Evolutionary conservation across 2,329 filamentous ascomycete species (phyloP).

Genomic region (Aspergillus texensis): DNA sequence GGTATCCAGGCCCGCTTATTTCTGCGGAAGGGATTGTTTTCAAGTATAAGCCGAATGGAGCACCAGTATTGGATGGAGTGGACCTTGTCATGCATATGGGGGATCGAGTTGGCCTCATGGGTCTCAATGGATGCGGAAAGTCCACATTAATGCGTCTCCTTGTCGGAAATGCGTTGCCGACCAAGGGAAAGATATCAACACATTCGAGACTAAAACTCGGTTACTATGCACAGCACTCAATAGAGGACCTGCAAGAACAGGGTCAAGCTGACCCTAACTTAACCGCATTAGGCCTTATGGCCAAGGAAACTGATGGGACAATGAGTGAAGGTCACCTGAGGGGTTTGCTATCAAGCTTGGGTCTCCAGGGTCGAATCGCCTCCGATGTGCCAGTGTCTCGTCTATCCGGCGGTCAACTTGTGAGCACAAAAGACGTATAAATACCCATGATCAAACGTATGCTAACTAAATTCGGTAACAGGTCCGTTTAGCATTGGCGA

Average conservation of each 20-base stretch:
- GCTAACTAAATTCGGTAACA: constrained; percentile 21
- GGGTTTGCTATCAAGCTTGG: constrained; percentile 67
- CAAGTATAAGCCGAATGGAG: constrained; percentile 56
- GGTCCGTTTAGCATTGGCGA: constrained; percentile 66
- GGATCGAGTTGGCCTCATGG: constrained; percentile 73
- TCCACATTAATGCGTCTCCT: constrained; percentile 75
- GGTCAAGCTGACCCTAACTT: constrained; percentile 56
- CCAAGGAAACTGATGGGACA: constrained; percentile 54
- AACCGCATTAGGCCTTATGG: constrained; percentile 68
- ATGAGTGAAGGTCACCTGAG: constrained; percentile 70
- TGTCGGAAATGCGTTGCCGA: constrained; percentile 61
- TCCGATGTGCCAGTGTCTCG: constrained; percentile 73
- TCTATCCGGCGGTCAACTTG: constrained; percentile 79
- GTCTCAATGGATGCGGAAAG: constrained; percentile 81
- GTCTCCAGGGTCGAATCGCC: constrained; percentile 69
- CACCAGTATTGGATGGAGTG: constrained; percentile 62
- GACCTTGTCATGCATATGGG: constrained; percentile 71
- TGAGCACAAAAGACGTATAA: constrained; percentile 41
- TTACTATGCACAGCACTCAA: constrained; percentile 80
- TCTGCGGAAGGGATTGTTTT: constrained; percentile 71
- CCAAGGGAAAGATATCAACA: constrained; percentile 62
- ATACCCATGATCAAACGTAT: background rate
- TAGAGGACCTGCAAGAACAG: constrained; percentile 66
- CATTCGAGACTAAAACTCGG: constrained; percentile 72
- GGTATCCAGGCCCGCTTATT: constrained; percentile 74